Evolutionary conservation across 228 moss, liverwort and hornwort species (phyloP), one percentile per base, ranked within the genome.

Genomic region (Sphagnum magellanicum): DNA sequence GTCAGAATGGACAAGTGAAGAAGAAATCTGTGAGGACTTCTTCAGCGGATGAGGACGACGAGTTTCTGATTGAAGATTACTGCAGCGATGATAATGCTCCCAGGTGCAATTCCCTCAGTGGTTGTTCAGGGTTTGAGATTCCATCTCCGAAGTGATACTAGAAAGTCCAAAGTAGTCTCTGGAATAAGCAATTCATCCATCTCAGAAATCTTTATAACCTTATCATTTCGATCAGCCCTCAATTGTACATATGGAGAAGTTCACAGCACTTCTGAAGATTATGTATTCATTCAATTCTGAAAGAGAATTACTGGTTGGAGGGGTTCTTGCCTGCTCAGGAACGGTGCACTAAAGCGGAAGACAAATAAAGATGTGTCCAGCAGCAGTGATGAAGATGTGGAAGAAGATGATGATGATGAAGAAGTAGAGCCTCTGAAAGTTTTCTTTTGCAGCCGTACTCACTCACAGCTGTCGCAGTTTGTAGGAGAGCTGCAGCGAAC

Each of bases 371-470:
- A 81, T 61, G 52, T 70, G 52, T 81, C 80, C 59, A 84, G 89
- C 75, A 88, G 89, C 74, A 89, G 88, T 51, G 81, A 78, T 63
- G 93, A 88, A 49, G 89, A 90, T 60, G 63, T 66, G 59, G 83
- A 78, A 70, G 85, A 76, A 49, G 76, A 79, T 6, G 83, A 73
- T 46, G 96, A 85, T 68, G 84, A 75, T 46, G 96, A 85, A 70
- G 86, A 79, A 59, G 88, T 88, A 68, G 88, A 98, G 82, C 65
- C 85, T 6, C 75, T 98, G 82, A 98, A 98, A 70, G 91, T 93
- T 0, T 98, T 85, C 77, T 98, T 98, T 74, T 91, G 97, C 77
- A 98, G 97, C 79, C 91, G 97, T 52, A 98, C 97, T 32, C 97
- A 98, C 73, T 98, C 97, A 12, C 93, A 98, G 72, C 84, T 98